These are phyloP conservation scores for Sabuloglossum arenarium DNA, from an alignment of 495 filamentous ascomycete genomes.

Conservation along the genomic window DNA sequence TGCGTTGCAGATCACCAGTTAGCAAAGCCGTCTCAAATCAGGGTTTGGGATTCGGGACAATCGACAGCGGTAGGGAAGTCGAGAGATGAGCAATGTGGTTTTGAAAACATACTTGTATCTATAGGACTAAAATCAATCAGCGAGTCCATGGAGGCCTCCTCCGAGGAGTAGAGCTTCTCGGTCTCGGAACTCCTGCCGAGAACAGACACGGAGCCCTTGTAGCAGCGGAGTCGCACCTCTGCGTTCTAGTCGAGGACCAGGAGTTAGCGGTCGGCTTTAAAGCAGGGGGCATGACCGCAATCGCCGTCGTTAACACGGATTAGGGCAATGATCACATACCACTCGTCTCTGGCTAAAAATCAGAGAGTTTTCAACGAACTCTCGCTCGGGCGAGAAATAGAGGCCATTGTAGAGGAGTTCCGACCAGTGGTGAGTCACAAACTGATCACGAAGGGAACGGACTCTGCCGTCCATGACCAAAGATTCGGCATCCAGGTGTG, in stretches of 20 bases:
- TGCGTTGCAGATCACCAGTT: too few relatives aligned
- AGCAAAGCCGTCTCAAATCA: too few relatives aligned
- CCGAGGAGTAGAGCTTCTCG: constrained; percentile 67
- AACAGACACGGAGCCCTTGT: constrained; percentile 57
- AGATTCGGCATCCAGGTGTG: constrained; percentile 67
- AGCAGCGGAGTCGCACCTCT: constrained; percentile 44
- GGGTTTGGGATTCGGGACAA: too few relatives aligned
- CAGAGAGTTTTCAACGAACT: constrained; percentile 56
- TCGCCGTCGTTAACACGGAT: too few relatives aligned
- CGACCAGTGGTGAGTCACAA: constrained; percentile 43
- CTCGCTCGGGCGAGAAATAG: constrained; percentile 61
- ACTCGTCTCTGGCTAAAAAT: constrained; percentile 44
- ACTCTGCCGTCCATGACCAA: constrained; percentile 70
- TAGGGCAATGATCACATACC: neutral
- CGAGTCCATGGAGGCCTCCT: constrained; percentile 71
- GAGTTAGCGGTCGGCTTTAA: neutral
- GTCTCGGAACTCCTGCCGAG: constrained; percentile 54
- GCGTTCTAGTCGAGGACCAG: constrained; percentile 28
- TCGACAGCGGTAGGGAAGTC: neutral
- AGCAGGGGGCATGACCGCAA: too few relatives aligned
- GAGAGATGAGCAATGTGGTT: neutral
- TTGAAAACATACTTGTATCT: constrained; percentile 26
- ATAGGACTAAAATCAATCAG: constrained; percentile 58
- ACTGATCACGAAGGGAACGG: constrained; percentile 63
- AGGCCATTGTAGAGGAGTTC: constrained; percentile 56